Evolutionary conservation across 2,329 filamentous ascomycete species (phyloP).

Genomic region (Pezicula radicicola): DNA sequence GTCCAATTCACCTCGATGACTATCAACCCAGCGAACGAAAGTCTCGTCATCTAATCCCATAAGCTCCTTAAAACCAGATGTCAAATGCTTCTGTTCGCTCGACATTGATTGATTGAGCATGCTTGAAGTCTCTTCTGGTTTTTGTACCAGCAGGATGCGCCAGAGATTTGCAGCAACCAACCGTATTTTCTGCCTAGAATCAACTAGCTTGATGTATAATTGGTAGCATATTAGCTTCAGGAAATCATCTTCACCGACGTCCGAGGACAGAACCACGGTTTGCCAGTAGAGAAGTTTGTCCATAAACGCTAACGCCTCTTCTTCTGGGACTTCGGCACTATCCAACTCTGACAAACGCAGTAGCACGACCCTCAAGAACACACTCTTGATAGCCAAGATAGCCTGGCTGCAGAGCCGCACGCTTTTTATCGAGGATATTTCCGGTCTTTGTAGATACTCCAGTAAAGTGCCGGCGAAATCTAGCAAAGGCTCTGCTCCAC

Average conservation of each 20-base stretch:
- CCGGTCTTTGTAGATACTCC: conserved; percentile 84
- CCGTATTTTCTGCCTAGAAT: conserved; percentile 63
- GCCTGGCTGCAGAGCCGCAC: conserved; percentile 90
- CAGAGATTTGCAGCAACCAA: conserved; percentile 79
- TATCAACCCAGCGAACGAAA: conserved; percentile 85
- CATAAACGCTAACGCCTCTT: conserved; percentile 69
- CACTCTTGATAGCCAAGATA: conserved; percentile 70
- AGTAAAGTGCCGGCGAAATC: conserved; percentile 83
- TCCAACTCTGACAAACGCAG: conserved; percentile 83
- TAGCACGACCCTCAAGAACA: conserved; percentile 76
- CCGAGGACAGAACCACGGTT: conserved; percentile 76
- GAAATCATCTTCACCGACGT: conserved; percentile 76
- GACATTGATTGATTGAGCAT: conserved; percentile 72
- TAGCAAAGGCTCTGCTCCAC: conserved; percentile 77
- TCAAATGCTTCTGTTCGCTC: conserved; percentile 68
- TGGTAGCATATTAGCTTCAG: conserved; percentile 88
- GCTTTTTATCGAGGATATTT: conserved; percentile 76
- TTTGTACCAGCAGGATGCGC: conserved; percentile 91
- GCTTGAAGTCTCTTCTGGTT: conserved; percentile 74
- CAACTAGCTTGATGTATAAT: conserved; percentile 84
- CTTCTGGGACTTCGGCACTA: conserved; percentile 54
- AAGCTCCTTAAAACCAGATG: conserved; percentile 76
- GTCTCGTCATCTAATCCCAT: conserved; percentile 86
- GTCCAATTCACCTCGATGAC: conserved; percentile 76
- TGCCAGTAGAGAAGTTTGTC: conserved; percentile 94